These are phyloP conservation scores for Aureobasidium sp. DNA, from an alignment of 2,329 filamentous ascomycete genomes.

Conservation along the genomic window DNA sequence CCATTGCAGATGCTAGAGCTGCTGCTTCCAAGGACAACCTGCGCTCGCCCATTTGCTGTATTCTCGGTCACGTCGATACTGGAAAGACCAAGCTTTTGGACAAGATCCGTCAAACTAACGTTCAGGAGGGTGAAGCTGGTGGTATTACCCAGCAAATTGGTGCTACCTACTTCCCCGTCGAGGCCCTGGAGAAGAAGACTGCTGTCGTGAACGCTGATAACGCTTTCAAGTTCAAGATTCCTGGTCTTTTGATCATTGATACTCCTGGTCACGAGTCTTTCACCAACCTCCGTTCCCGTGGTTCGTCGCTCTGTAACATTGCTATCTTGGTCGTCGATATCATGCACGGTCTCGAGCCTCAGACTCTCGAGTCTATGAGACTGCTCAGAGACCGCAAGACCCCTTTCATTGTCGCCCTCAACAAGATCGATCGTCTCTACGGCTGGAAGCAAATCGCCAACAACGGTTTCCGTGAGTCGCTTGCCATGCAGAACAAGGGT, in stretches of 20 bases:
- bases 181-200: slow-evolving; percentile 88
- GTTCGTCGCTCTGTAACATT: slow-evolving; percentile 98
- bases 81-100: slow-evolving; percentile 99
- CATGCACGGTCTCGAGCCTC: slow-evolving; percentile 97
- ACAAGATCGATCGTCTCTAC: slow-evolving; percentile 99
- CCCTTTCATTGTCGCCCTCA: slow-evolving; percentile 95
- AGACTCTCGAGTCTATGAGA: slow-evolving; percentile 96
- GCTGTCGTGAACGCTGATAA: slow-evolving; percentile 86
- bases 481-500: slow-evolving; percentile 82
- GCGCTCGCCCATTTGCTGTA: slow-evolving; percentile 97
- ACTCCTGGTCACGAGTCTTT: slow-evolving; percentile 99
- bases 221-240: slow-evolving; percentile 93
- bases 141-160: slow-evolving; percentile 99
- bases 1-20: slow-evolving; percentile 84
- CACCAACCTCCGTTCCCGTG: slow-evolving; percentile 92
- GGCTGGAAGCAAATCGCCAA: slow-evolving; percentile 98
- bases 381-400: slow-evolving; percentile 89
- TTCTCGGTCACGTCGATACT: slow-evolving; percentile 98
- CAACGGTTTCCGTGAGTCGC: slow-evolving; percentile 93
- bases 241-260: slow-evolving; percentile 92
- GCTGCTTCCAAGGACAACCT: slow-evolving; percentile 90
- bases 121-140: slow-evolving; percentile 97
- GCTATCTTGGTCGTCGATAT: slow-evolving; percentile 98
- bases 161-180: slow-evolving; percentile 97
- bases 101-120: slow-evolving; percentile 97